These are phyloP conservation scores for Sonneratia alba DNA, from an alignment of 345 rosid species.

Conservation along the genomic window DNA sequence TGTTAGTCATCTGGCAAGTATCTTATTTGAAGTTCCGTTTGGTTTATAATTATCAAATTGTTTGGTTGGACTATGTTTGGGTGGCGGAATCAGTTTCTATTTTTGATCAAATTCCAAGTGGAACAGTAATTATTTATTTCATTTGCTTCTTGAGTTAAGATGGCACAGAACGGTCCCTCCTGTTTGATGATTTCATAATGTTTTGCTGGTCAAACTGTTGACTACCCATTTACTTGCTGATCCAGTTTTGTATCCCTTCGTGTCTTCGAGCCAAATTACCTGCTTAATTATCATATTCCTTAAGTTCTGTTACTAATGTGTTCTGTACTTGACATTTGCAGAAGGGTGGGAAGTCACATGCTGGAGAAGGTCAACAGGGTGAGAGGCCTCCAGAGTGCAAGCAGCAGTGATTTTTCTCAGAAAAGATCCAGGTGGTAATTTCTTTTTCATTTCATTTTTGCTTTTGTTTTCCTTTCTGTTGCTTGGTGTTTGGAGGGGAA, in stretches of 20 bases:
- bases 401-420: constrained; percentile 47
- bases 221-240: not conserved
- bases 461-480: no score
- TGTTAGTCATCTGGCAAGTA: not conserved
- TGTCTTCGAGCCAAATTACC: constrained; percentile 45
- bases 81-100: not conserved
- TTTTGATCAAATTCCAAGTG: not conserved
- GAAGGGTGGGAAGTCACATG: constrained; percentile 49
- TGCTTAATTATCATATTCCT: not conserved
- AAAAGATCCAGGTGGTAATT: no score
- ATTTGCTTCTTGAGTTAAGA: not conserved
- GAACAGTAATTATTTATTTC: not conserved
- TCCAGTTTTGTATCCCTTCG: constrained; percentile 7
- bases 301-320: not conserved
- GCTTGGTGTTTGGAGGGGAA: no score
- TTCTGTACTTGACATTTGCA: constrained; percentile 12
- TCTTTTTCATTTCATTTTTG: no score
- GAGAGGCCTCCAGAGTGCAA: constrained; percentile 96
- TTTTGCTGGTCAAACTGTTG: not conserved
- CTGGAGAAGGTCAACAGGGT: constrained; percentile 46
- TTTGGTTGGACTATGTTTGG: not conserved
- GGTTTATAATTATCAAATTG: not conserved
- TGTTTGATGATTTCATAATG: not conserved
- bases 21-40: not conserved
- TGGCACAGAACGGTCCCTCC: not conserved